phyloP scores from a whole-genome alignment of 495 filamentous ascomycete species.

The Aspergillus homomorphus region DNA sequence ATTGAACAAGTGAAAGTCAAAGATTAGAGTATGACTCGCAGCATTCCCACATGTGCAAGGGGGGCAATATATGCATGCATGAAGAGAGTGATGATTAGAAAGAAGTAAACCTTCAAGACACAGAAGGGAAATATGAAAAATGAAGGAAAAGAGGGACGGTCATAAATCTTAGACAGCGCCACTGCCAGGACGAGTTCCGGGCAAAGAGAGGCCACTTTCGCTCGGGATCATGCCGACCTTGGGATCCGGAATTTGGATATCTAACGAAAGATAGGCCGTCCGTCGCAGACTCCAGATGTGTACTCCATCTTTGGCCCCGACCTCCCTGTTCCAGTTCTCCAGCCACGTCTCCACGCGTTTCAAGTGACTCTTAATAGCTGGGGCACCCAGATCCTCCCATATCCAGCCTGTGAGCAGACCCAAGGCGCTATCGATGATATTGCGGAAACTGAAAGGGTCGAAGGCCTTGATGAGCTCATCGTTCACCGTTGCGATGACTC shows the following conservation, averaged over 20 bases:
- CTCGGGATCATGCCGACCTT: conserved; percentile 56
- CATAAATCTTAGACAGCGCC: conserved; percentile 17
- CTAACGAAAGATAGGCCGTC: conserved; percentile 85
- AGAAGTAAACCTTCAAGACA: conserved; percentile 17
- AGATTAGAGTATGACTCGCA: not conserved
- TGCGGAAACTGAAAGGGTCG: conserved; percentile 65
- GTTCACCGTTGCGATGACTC: conserved; percentile 75
- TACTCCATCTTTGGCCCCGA: conserved; percentile 55
- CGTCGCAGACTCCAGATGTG: conserved; percentile 72
- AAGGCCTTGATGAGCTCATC: conserved; percentile 66
- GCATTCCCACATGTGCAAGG: not conserved
- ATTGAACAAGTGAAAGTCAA: not conserved
- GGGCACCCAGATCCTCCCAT: conserved; percentile 84
- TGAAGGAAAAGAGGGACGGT: conserved; percentile 9
- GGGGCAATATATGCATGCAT: not conserved
- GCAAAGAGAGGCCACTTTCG: conserved; percentile 34
- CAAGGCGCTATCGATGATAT: conserved; percentile 70
- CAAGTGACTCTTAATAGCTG: conserved; percentile 65
- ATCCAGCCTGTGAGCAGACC: conserved; percentile 85
- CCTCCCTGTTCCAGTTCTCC: conserved; percentile 73
- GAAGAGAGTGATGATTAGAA: not conserved
- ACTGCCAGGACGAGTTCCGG: conserved; percentile 41
- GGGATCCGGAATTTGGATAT: conserved; percentile 83
- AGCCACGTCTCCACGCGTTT: conserved; percentile 69
- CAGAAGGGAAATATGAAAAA: conserved; percentile 19